A percentile compares a stretch with the other conserved stretches of the same genome.
phyloP scores from a whole-genome alignment of 805 yeast genomes.

The Saturnispora besseyi region DNA sequence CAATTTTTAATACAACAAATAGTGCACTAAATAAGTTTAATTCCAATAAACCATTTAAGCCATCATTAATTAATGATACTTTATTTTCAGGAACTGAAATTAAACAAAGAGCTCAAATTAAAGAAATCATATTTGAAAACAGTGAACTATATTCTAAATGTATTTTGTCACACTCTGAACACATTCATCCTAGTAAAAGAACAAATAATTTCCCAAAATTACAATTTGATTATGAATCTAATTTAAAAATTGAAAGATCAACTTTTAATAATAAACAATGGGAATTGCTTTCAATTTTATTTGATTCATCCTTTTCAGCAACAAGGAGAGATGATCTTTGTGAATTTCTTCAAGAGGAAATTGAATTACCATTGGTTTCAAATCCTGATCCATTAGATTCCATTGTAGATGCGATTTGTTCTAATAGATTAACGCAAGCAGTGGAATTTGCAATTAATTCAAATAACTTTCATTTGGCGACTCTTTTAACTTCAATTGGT shows the following conservation, averaged over 20 bases:
- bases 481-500: conserved; percentile 58
- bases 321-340: conserved; percentile 39
- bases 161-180: neutral
- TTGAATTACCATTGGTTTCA: conserved; percentile 29
- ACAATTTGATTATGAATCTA: conserved; percentile 6
- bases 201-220: conserved; percentile 1
- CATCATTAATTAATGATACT: neutral
- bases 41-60: neutral
- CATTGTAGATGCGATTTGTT: conserved; percentile 41
- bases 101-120: neutral
- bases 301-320: neutral
- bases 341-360: conserved; percentile 47
- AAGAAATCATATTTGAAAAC: neutral
- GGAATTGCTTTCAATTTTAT: conserved; percentile 13
- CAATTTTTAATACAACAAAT: conserved; percentile 28
- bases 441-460: conserved; percentile 49
- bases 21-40: conserved; percentile 10
- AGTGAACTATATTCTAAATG: neutral
- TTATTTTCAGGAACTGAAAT: neutral
- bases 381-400: conserved; percentile 38
- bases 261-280: conserved; percentile 12
- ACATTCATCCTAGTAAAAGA: neutral
- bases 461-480: conserved; percentile 61
- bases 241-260: conserved; percentile 8
- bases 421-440: conserved; percentile 56